Evolutionary conservation across 1,139 yeast genomes (phyloP).

Genomic region (Kurtzmaniella quercitrusa): DNA sequence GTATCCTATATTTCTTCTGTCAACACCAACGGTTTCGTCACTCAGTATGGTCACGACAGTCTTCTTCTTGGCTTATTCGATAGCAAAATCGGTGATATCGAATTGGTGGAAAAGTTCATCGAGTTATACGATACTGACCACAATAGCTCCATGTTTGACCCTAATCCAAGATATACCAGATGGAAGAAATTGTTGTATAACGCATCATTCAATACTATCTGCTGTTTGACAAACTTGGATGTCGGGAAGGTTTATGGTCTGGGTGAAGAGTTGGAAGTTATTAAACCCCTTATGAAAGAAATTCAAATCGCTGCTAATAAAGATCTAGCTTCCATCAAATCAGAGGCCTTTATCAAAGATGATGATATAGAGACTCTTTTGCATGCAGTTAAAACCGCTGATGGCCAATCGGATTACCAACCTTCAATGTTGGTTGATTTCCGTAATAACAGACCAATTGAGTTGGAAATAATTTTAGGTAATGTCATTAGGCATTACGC

Average conservation of each 20-base stretch:
- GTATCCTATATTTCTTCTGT: constrained; percentile 23
- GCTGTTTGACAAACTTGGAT: constrained; percentile 28
- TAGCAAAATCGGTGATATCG: neutral
- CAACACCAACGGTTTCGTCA: constrained; percentile 16
- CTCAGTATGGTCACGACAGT: constrained; percentile 19
- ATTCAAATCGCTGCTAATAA: constrained; percentile 20
- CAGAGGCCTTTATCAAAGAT: constrained; percentile 15
- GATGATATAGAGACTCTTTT: constrained; percentile 15
- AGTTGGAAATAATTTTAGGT: constrained; percentile 28
- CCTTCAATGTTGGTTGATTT: constrained; percentile 38
- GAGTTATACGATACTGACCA: constrained; percentile 21
- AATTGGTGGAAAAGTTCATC: constrained; percentile 16
- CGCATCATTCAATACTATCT: constrained; percentile 31
- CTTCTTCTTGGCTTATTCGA: constrained; percentile 20
- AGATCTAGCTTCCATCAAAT: constrained; percentile 15
- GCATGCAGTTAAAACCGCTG: constrained; percentile 14
- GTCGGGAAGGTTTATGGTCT: constrained; percentile 15
- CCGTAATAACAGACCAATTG: constrained; percentile 26
- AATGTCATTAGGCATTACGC: constrained; percentile 17
- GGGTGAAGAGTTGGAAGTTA: constrained; percentile 11
- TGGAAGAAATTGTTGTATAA: constrained; percentile 35
- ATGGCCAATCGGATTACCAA: constrained; percentile 19
- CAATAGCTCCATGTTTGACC: constrained; percentile 18
- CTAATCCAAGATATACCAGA: constrained; percentile 20
- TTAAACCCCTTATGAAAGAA: constrained; percentile 23